These are phyloP conservation scores for Gymnopilus junonius DNA, from an alignment of 768 basidiomycete species.

Conservation along the genomic window DNA sequence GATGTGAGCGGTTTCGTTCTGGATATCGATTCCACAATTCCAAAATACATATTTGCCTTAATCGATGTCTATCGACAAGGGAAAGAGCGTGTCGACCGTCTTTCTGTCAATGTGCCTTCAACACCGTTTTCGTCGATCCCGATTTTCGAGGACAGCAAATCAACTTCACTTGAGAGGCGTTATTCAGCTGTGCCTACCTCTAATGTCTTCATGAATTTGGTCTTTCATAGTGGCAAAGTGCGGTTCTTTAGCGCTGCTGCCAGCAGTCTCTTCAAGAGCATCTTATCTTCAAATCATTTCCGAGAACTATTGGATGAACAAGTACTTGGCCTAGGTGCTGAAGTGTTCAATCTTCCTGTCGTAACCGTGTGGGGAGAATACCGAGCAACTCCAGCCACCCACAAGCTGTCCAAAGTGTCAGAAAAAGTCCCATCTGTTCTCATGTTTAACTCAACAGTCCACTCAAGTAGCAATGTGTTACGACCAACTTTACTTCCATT, in stretches of 20 bases:
- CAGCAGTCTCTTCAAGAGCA: conserved; percentile 41
- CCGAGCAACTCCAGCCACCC: conserved; percentile 55
- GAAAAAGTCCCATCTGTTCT: conserved; percentile 60
- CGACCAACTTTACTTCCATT: conserved; percentile 86
- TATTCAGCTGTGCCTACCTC: conserved; percentile 54
- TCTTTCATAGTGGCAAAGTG: conserved; percentile 86
- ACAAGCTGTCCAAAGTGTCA: conserved; percentile 35
- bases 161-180: conserved; percentile 28
- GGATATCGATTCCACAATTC: conserved; percentile 81
- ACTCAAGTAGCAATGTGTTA: conserved; percentile 86
- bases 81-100: conserved; percentile 72
- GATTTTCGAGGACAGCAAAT: conserved; percentile 15
- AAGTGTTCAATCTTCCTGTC: conserved; percentile 73
- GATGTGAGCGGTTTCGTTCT: conserved; percentile 84
- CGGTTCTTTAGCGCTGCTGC: conserved; percentile 63
- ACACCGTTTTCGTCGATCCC: conserved; percentile 34
- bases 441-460: conserved; percentile 86
- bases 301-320: conserved; percentile 57
- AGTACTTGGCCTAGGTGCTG: conserved; percentile 56
- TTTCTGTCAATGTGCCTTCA: conserved; percentile 61
- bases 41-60: conserved; percentile 79
- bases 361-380: conserved; percentile 87
- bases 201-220: conserved; percentile 66
- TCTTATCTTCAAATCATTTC: conserved; percentile 34
- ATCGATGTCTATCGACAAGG: conserved; percentile 86